Conservation (phyloP, 805 yeast species). For the Diddensiella transvaalensis region DNA sequence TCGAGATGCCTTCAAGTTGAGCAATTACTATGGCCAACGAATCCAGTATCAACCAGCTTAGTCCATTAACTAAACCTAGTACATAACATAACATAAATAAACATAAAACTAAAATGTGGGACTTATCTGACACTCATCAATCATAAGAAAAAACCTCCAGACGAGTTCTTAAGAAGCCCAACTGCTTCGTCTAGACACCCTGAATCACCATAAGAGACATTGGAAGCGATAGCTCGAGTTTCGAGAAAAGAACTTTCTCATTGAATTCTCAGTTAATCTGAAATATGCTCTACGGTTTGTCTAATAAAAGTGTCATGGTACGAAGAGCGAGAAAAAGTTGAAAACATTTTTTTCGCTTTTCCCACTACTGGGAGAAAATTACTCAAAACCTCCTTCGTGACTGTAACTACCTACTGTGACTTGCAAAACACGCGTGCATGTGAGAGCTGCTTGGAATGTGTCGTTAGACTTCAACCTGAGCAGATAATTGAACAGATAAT, state of each 20-base stretch:
- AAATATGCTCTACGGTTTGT: conserved; percentile 4
- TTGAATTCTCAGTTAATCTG: no score
- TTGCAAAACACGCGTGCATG: background rate
- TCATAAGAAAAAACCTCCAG: conserved; percentile 13
- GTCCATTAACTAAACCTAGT: background rate
- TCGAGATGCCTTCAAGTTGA: background rate
- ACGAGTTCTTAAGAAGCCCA: conserved; percentile 18
- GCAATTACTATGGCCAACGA: background rate
- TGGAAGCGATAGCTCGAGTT: background rate
- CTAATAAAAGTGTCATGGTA: conserved; percentile 3
- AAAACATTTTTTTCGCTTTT: no score
- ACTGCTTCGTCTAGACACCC: conserved; percentile 11
- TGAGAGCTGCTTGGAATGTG: background rate
- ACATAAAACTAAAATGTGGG: conserved; percentile 3
- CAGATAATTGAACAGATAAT: background rate
- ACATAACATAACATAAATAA: no score
- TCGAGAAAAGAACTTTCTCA: background rate
- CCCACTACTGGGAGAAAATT: no score
- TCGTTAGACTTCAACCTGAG: background rate
- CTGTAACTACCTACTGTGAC: background rate
- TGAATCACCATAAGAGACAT: conserved; percentile 11
- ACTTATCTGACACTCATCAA: conserved; percentile 17
- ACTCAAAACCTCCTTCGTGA: background rate
- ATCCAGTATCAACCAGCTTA: background rate
- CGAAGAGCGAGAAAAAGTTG: background rate